Evolutionary conservation across 768 basidiomycete species (phyloP).

Genomic region (Sporobolomyces roseus): DNA sequence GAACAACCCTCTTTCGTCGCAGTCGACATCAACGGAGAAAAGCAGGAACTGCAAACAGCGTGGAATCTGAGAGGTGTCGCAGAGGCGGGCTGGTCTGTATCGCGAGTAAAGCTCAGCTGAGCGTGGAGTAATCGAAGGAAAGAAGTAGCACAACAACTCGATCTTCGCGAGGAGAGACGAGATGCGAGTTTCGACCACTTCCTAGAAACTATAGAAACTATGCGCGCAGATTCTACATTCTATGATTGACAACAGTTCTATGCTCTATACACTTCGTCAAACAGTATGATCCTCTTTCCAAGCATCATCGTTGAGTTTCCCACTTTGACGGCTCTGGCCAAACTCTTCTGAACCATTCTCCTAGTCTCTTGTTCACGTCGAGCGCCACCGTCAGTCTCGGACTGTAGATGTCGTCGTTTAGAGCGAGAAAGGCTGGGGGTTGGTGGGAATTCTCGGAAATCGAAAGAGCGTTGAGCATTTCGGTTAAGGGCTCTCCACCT

Average conservation of each 20-base stretch:
- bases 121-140: no score
- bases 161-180: no score
- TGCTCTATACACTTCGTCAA: no score
- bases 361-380: constrained; percentile 5
- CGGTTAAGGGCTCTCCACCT: not conserved
- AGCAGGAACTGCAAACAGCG: constrained; percentile 25
- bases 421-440: constrained; percentile 28
- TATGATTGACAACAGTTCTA: no score
- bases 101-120: constrained; percentile 1
- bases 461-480: not conserved
- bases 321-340: constrained; percentile 2
- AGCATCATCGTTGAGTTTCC: no score
- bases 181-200: no score
- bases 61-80: constrained; percentile 34
- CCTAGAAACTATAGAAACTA: no score
- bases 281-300: no score
- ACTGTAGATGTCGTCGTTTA: constrained; percentile 24
- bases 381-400: not conserved
- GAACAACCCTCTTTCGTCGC: not conserved
- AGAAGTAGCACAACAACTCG: no score
- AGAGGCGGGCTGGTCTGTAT: constrained; percentile 32
- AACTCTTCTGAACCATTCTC: constrained; percentile 6
- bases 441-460: not conserved
- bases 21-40: constrained; percentile 24
- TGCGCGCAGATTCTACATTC: no score